Conservation (phyloP, 148 eudicot species). For the Rhododendron simsii region DNA sequence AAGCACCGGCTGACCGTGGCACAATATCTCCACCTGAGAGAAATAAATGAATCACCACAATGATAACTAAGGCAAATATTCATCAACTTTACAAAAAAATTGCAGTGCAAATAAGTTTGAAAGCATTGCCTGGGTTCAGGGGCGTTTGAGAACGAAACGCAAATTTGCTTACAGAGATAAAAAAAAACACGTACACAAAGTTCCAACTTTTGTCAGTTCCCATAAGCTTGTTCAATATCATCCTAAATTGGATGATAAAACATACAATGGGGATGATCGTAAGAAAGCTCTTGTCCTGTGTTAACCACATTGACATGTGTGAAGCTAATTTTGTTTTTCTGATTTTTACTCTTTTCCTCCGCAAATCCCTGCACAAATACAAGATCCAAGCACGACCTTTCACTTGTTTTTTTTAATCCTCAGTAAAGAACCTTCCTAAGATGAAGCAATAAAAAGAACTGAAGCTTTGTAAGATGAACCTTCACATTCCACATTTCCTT, state of each 20-base stretch:
- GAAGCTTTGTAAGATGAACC: not conserved
- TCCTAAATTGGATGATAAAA: not conserved
- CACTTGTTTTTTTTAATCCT: not conserved
- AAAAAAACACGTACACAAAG: not conserved
- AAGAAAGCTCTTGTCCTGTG: not conserved
- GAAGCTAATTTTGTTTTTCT: not conserved
- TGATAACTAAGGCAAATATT: not conserved
- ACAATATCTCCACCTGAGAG: constrained; percentile 62
- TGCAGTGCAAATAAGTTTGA: not conserved
- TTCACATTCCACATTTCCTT: not conserved
- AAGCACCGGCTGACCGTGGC: constrained; percentile 63
- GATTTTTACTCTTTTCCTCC: not conserved
- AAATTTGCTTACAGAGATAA: not conserved
- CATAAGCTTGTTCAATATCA: not conserved
- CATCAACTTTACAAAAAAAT: not conserved
- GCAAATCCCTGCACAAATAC: not conserved
- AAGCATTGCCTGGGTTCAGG: not conserved
- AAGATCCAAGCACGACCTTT: not conserved
- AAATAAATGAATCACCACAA: not conserved
- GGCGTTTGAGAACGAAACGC: not conserved
- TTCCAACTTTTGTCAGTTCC: not conserved
- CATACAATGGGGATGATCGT: not conserved
- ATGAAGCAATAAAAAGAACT: not conserved
- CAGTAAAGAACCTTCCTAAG: not conserved
- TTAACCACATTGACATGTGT: not conserved